These are phyloP conservation scores for Nicotiana benthamiana DNA, from an alignment of 257 asterid genomes.

Conservation along the genomic window DNA sequence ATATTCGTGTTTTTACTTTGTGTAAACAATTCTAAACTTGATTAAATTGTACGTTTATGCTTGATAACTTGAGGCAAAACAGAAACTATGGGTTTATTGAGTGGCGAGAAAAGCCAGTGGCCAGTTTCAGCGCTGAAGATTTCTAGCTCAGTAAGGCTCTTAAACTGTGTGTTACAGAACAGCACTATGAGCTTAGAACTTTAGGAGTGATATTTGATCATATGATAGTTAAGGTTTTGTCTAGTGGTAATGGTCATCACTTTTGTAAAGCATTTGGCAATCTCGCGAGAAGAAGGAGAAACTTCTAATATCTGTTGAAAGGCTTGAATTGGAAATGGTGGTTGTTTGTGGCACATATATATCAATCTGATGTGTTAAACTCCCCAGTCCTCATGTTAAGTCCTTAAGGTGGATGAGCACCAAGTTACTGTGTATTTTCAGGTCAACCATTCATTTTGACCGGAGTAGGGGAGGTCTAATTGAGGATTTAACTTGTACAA, in stretches of 20 bases:
- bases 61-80: background rate
- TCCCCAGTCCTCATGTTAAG: no score
- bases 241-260: background rate
- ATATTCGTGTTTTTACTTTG: slow-evolving; percentile 36
- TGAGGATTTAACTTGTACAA: no score
- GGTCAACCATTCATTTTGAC: no score
- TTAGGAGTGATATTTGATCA: background rate
- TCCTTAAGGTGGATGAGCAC: no score
- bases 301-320: background rate
- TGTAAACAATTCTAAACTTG: slow-evolving; percentile 3
- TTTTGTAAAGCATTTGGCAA: background rate
- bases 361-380: no score
- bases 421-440: no score
- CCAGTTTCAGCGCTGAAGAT: background rate
- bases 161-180: background rate
- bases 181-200: background rate
- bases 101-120: background rate
- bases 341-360: background rate
- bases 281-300: background rate
- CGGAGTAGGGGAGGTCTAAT: no score
- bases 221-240: background rate
- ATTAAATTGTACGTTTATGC: background rate
- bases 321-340: background rate
- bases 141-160: background rate
- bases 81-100: background rate